These are phyloP conservation scores for Immersiella caudata DNA, from an alignment of 495 filamentous ascomycete genomes.

Conservation along the genomic window DNA sequence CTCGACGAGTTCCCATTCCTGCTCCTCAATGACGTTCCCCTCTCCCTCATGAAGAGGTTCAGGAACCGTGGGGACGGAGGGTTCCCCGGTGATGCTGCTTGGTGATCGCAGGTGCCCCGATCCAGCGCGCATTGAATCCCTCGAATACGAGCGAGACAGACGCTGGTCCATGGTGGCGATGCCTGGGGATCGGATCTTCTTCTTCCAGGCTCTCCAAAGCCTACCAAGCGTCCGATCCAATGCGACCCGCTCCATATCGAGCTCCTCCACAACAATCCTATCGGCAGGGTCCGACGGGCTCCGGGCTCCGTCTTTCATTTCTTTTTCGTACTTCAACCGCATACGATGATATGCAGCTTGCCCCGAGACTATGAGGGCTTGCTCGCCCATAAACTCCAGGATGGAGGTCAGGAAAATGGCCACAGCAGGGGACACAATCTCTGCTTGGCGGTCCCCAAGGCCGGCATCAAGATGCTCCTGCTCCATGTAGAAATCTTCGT, in stretches of 20 bases:
- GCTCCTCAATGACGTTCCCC: background rate
- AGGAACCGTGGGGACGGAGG: conserved; percentile 31
- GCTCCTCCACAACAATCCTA: conserved; percentile 79
- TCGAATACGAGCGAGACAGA: conserved; percentile 44
- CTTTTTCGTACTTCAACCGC: conserved; percentile 52
- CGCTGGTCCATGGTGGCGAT: conserved; percentile 36
- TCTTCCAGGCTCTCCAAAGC: conserved; percentile 95
- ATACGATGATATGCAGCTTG: conserved; percentile 81
- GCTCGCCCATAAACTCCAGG: conserved; percentile 91
- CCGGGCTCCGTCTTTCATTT: conserved; percentile 51
- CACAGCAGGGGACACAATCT: conserved; percentile 84
- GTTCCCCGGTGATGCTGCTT: conserved; percentile 39
- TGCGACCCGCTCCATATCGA: conserved; percentile 91
- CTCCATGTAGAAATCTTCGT: conserved; percentile 83
- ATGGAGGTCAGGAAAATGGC: conserved; percentile 96
- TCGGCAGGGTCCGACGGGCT: conserved; percentile 51
- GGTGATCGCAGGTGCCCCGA: conserved; percentile 39
- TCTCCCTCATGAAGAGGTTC: conserved; percentile 28
- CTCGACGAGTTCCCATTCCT: conserved; percentile 14
- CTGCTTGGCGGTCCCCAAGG: conserved; percentile 56
- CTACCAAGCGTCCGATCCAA: conserved; percentile 84
- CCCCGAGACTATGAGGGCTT: conserved; percentile 82
- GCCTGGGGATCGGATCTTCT: conserved; percentile 63
- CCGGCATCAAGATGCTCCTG: conserved; percentile 66
- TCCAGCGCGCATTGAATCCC: conserved; percentile 39